phyloP scores from a whole-genome alignment of 768 basidiomycete species.

The Ephemerocybe angulata region DNA sequence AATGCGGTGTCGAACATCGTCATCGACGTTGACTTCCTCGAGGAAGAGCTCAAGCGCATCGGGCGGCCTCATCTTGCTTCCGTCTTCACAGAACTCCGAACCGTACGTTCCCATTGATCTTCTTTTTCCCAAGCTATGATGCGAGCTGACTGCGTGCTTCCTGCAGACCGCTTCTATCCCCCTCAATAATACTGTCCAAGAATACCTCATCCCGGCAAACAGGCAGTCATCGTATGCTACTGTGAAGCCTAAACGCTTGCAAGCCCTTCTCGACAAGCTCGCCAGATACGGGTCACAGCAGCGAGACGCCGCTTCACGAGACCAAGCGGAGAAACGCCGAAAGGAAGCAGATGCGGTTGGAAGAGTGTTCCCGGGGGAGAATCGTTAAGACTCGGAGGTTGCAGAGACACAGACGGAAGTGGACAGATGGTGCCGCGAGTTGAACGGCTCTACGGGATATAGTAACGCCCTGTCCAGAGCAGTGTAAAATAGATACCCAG shows the following conservation, averaged over 20 bases:
- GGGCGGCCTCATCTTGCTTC: constrained; percentile 66
- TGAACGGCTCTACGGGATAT: background rate
- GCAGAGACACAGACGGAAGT: constrained; percentile 1
- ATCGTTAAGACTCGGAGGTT: constrained; percentile 31
- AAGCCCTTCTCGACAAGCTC: constrained; percentile 75
- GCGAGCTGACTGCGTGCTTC: constrained; percentile 2
- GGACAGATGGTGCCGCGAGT: background rate
- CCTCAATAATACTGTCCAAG: constrained; percentile 67
- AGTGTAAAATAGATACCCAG: background rate
- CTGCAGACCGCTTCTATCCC: constrained; percentile 68
- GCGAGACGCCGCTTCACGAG: constrained; percentile 55
- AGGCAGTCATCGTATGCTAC: constrained; percentile 63
- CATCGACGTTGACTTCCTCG: constrained; percentile 84
- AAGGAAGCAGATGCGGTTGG: constrained; percentile 79
- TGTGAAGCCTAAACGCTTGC: constrained; percentile 70
- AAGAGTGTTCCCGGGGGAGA: constrained; percentile 68
- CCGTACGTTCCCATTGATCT: constrained; percentile 42
- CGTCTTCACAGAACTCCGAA: constrained; percentile 76
- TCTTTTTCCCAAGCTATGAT: background rate
- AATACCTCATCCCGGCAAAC: constrained; percentile 70
- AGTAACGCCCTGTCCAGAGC: constrained; percentile 13
- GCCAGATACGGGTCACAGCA: constrained; percentile 62
- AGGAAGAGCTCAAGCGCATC: constrained; percentile 77
- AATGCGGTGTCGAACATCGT: constrained; percentile 83
- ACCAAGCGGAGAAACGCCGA: constrained; percentile 66